These are phyloP conservation scores for Eutrema heterophyllum DNA, from an alignment of 345 rosid genomes.

Conservation along the genomic window DNA sequence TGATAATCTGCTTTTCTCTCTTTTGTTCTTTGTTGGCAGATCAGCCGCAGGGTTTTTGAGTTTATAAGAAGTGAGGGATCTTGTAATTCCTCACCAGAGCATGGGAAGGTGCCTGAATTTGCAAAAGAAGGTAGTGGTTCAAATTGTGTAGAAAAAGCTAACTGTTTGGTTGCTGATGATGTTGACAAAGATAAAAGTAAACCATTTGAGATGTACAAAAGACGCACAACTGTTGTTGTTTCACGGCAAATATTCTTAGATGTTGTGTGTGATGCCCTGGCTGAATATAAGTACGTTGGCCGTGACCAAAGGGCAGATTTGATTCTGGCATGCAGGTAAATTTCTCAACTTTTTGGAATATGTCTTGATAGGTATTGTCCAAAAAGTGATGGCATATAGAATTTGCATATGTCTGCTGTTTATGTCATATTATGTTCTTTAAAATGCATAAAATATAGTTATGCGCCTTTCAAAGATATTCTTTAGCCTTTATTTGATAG, in stretches of 20 bases:
- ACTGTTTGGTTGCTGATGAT: slow-evolving; percentile 30
- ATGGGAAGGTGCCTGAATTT: slow-evolving; percentile 37
- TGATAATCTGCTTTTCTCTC: not conserved
- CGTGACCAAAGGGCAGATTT: slow-evolving; percentile 94
- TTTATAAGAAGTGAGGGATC: slow-evolving; percentile 53
- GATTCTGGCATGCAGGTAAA: slow-evolving; percentile 94
- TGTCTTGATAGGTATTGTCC: slow-evolving; percentile 1
- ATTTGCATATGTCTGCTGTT: slow-evolving; percentile 13
- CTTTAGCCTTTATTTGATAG: not conserved
- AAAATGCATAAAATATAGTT: not conserved
- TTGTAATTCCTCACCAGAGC: slow-evolving; percentile 35
- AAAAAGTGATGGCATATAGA: not conserved
- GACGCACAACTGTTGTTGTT: slow-evolving; percentile 77
- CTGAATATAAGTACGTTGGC: slow-evolving; percentile 93
- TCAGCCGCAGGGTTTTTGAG: slow-evolving; percentile 82
- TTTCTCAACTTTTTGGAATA: slow-evolving; percentile 2
- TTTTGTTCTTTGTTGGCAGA: slow-evolving; percentile 39
- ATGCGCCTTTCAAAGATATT: slow-evolving; percentile 2
- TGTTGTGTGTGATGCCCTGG: slow-evolving; percentile 74
- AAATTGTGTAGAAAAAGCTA: slow-evolving; percentile 19
- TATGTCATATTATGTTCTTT: not conserved
- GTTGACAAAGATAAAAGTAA: slow-evolving; percentile 38
- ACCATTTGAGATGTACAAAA: slow-evolving; percentile 85
- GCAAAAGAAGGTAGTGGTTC: slow-evolving; percentile 31
- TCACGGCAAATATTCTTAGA: slow-evolving; percentile 63